Evolutionary conservation across 2,329 filamentous ascomycete genomes (phyloP).

Genomic region (Emergomyces orientalis): DNA sequence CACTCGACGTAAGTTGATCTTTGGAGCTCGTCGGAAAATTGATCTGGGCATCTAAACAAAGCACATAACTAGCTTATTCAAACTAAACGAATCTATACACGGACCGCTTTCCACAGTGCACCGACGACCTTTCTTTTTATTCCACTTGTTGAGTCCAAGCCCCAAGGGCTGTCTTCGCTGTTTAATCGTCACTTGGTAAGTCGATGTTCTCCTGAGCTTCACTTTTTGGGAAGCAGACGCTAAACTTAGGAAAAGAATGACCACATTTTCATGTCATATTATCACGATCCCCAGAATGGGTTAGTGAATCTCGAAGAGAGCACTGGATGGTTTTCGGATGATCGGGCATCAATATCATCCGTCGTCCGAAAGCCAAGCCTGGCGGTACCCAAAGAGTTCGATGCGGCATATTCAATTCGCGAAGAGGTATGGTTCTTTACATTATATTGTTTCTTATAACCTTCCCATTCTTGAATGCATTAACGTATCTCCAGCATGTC

Average conservation of each 20-base stretch:
- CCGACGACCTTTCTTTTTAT: constrained; percentile 74
- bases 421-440: constrained; percentile 7
- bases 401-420: constrained; percentile 4
- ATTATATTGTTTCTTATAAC: background rate
- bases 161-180: constrained; percentile 22
- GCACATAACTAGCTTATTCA: constrained; percentile 60
- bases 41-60: constrained; percentile 13
- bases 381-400: background rate
- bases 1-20: constrained; percentile 42
- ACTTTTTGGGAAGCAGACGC: background rate
- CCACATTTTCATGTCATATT: constrained; percentile 79
- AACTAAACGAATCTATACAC: constrained; percentile 66
- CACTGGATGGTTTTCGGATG: constrained; percentile 31
- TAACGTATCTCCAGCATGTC: constrained; percentile 35
- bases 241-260: constrained; percentile 49
- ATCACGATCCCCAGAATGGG: constrained; percentile 62
- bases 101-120: constrained; percentile 61
- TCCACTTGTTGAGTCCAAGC: constrained; percentile 50
- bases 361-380: constrained; percentile 25
- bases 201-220: background rate
- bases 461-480: background rate
- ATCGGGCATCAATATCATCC: constrained; percentile 29
- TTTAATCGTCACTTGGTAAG: constrained; percentile 37
- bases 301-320: constrained; percentile 65
- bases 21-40: background rate